Conservation (phyloP, 2,329 filamentous ascomycete genomes). For the Pseudogymnoascus sp. region DNA sequence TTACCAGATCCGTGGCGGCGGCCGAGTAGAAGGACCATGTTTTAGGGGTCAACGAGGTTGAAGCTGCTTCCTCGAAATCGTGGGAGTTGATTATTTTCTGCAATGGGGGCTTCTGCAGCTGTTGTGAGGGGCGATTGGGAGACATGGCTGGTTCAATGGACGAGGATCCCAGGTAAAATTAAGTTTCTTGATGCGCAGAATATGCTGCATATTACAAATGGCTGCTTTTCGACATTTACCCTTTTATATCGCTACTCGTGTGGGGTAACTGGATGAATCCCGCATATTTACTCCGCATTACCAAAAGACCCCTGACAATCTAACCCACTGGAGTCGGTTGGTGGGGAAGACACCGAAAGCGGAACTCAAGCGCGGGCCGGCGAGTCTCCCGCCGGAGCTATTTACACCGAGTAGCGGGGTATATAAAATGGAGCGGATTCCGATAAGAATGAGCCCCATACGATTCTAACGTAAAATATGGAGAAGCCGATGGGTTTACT, state of each 20-base stretch:
- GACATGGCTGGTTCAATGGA: not conserved
- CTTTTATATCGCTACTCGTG: not conserved
- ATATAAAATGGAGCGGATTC: not conserved
- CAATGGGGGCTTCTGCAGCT: constrained; percentile 34
- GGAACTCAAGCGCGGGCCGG: not conserved
- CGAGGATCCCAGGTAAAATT: not conserved
- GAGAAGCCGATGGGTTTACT: not conserved
- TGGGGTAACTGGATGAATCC: not conserved
- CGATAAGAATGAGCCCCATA: not conserved
- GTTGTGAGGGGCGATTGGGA: not conserved
- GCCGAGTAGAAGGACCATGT: constrained; percentile 66
- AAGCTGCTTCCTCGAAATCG: constrained; percentile 54
- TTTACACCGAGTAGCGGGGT: constrained; percentile 2
- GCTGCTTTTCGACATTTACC: not conserved
- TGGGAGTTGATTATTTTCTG: constrained; percentile 50
- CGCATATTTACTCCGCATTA: constrained; percentile 3
- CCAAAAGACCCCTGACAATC: not conserved
- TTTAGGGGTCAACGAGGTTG: constrained; percentile 49
- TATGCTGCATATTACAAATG: not conserved
- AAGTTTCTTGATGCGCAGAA: not conserved
- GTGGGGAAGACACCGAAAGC: not conserved
- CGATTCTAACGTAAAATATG: not conserved
- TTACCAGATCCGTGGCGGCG: constrained; percentile 61
- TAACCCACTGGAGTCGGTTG: not conserved
- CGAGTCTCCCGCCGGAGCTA: not conserved